Base-by-base conservation (phyloP, 352 stramenopile species). In the Globisporangium sylvaticum region DNA sequence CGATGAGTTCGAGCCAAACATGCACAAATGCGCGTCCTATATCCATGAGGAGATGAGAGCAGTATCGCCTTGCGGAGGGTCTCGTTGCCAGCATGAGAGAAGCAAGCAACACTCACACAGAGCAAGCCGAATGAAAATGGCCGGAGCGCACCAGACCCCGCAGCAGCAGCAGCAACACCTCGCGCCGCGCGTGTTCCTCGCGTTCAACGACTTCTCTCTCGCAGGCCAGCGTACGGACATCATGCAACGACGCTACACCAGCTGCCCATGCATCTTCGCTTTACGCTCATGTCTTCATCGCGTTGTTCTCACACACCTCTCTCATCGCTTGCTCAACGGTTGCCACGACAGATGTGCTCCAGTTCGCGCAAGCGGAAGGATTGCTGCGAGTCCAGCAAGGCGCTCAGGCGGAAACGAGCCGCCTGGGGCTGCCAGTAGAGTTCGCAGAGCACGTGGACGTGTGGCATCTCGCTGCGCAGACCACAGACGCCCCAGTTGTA, bases 141-240 rank as follows among this genome's bases (percentile, higher is more conserved):
- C 56, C 44, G 56, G 59, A 25, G 18, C 15, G 29, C 59, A 59
- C n/a, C 37, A 7, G 25, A 58, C 39, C 39, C 15, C 37, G 4
- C 37, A 15, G 37, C 12, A 4, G 32, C 32, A 25, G 37, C 12
- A 55, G 25, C 37, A 59, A 46, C 60, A 29, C 34, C 66, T 83
- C 48, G 58, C 71, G 10, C 34, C 69, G 24, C 66, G 73, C 53
- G 80, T 88, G 55, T 75, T 86, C 65, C 74, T 91, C 44, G 78
- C 83, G 37, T 90, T 91, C 62, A 79, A 91, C 64, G 83, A 91
- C 74, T 87, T 90, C 59, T 88, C 83, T 34, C 71, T 70, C 39
- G 81, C 83, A 9, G 81, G 80, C n/a, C 75, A 78, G 55, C 73
- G 83, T 91, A 75, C 70, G 80, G 67, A 34, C 44, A 48, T 20